Base-by-base conservation (phyloP, 2,329 filamentous ascomycete species). In the Macrophomina tecta region DNA sequence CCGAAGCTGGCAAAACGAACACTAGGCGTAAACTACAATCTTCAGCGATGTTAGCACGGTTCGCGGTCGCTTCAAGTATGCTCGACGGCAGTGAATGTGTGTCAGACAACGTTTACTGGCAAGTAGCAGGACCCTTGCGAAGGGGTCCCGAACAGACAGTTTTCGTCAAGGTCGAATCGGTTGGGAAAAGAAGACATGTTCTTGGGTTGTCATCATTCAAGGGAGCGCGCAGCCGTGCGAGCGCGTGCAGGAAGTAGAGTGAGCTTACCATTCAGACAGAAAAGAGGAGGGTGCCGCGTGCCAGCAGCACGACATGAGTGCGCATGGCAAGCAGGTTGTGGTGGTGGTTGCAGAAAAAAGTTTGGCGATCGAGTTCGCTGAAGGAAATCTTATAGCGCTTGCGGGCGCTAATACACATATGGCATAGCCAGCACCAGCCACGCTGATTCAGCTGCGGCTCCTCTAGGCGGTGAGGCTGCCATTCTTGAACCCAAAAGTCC, bases 101-200 rank as follows among this genome's bases (percentile, higher is more conserved):
- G 79, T 91, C 89, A 91, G 89, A 90, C 87, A 87, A 84, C 81
- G 78, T 84, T 89, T 91, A 92, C 90, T 92, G 90, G 90, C 90
- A 90, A 91, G 90, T 91, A 91, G 89, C 90, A 90, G 88, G 87
- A 84, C 76, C 76, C 81, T 81, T 82, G 84, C 79, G 80, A 80
- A 79, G 78, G 79, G 80, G 75, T 81, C 86, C 88, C 87, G 87
- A 83, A 85, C 81, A 89, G 85, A 85, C 84, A 81, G 81, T 76
- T 81, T 88, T 90, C 87, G 86, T 91, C 90, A 92, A 89, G 88
- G 89, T 87, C 90, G 90, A 91, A 85, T 92, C 89, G 82, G 89
- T 84, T 88, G 86, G 88, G 88, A 90, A 91, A 91, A 91, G 89
- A 92, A 92, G 89, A 90, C 85, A 75, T 83, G 80, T 82, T 82